These are phyloP conservation scores for Collariella sp. DNA, from an alignment of 495 filamentous ascomycete species.

Conservation along the genomic window DNA sequence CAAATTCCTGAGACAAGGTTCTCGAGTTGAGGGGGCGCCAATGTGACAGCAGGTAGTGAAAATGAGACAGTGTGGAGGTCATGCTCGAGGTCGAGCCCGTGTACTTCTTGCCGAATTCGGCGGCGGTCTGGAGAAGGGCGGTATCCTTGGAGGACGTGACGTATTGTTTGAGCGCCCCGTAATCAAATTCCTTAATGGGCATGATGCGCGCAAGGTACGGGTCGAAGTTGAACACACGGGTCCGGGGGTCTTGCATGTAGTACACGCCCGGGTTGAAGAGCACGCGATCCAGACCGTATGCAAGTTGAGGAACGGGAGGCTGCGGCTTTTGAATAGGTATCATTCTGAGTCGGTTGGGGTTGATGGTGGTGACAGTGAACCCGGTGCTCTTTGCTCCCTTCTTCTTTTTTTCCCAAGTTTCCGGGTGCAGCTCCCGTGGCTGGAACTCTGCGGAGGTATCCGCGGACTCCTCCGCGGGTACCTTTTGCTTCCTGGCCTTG, in stretches of 20 bases:
- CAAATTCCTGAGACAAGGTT: constrained; percentile 59
- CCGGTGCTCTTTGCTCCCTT: constrained; percentile 11
- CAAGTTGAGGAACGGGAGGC: constrained; percentile 58
- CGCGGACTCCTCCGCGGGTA: too few relatives aligned
- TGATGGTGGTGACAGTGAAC: constrained; percentile 18
- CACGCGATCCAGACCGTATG: constrained; percentile 78
- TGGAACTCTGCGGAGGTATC: too few relatives aligned
- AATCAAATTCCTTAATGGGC: constrained; percentile 88
- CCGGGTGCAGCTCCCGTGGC: neutral
- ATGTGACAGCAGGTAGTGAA: constrained; percentile 81
- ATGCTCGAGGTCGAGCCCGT: constrained; percentile 94
- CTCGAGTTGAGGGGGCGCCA: constrained; percentile 65
- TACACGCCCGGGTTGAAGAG: constrained; percentile 95
- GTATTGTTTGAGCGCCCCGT: constrained; percentile 71
- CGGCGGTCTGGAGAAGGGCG: constrained; percentile 56
- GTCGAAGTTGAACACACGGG: constrained; percentile 89
- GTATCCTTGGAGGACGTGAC: constrained; percentile 82
- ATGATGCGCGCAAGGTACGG: constrained; percentile 87
- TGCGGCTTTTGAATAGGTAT: constrained; percentile 43
- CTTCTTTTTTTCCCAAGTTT: neutral
- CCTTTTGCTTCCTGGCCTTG: too few relatives aligned
- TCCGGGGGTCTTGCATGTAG: constrained; percentile 78
- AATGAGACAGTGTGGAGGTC: constrained; percentile 78
- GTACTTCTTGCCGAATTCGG: constrained; percentile 65
- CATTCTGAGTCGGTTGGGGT: constrained; percentile 24